Evolutionary conservation across 257 asterid genomes (phyloP), one percentile per base, ranked within the genome.

Genomic region (Solanum appendiculatum): DNA sequence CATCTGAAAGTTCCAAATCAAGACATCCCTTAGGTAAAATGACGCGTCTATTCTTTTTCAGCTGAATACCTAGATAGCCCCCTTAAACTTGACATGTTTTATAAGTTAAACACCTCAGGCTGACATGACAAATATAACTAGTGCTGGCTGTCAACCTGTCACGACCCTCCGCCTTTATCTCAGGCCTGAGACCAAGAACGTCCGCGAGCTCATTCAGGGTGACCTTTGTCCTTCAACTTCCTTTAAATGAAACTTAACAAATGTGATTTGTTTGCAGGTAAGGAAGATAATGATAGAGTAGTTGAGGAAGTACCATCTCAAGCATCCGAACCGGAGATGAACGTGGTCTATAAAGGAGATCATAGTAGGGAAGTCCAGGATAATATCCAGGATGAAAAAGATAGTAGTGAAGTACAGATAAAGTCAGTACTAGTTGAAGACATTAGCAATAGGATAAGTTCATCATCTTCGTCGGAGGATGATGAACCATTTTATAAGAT

Each of bases 391-490:
- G 70, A 60, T 5, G 91, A 87, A 82, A 89, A 83, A 44, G 68
- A 87, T 3, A 74, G 3, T 18, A 68, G 83, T 13, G 88, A 91
- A 54, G 86, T 25, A 13, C 87, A 90, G 87, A 85, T 89, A 42
- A 90, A 86, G 64, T 81, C 89, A 4, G 82, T 87, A 31, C 84
- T 75, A 6, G 88, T 81, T 75, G 92, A 90, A 75, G 88, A 70
- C 51, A 40, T 36, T 7, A 85, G 80, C 69, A 86, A 85, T 70
- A 87, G 88, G 63, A 74, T 88, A 3, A 89, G 89, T 88, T 90
- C 95, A 8, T 73, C 89, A 16, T 90, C 98, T 20, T 92, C 96
- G 3, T 92, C 98, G 1, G 94, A 93, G 48, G 96, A 92, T 18
- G 94, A 93, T 25, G 86, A 83, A 33, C 94, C 94, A 5, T 21